Percentiles rank a stretch among this genome's conserved stretches.
Conservation (phyloP, 2,329 filamentous ascomycete genomes). For the Apiospora aurea region DNA sequence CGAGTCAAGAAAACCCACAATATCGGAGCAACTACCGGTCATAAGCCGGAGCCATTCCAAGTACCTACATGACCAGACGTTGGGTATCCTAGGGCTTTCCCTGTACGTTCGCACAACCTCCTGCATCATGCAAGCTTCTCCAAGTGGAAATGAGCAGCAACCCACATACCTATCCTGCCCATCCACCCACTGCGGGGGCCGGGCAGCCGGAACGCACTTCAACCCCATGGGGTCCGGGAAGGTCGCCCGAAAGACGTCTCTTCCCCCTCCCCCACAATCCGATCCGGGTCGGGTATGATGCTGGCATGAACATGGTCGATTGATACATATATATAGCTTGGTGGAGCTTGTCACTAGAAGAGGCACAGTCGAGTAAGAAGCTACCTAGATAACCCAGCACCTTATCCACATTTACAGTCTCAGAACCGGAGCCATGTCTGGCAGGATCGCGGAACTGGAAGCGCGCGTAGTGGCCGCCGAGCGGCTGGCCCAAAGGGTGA, state of each 20-base stretch:
- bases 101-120: not conserved
- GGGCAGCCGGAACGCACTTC: not conserved
- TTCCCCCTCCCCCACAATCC: conserved; percentile 1
- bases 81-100: not conserved
- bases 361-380: not conserved
- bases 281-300: not conserved
- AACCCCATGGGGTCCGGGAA: not conserved
- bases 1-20: not conserved
- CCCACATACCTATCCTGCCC: not conserved
- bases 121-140: not conserved
- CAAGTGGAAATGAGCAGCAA: not conserved
- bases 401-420: not conserved
- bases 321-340: not conserved
- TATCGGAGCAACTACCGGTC: not conserved
- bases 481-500: conserved; percentile 1
- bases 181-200: not conserved
- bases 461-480: conserved; percentile 5
- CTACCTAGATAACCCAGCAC: not conserved
- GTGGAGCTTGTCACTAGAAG: not conserved
- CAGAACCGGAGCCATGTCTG: not conserved
- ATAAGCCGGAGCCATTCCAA: not conserved
- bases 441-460: not conserved
- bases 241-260: not conserved
- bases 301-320: not conserved
- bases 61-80: not conserved